Percentiles rank a stretch among this genome's conserved stretches.
These are phyloP conservation scores for Lactarius quietus DNA, from an alignment of 768 basidiomycete genomes.

Conservation along the genomic window DNA sequence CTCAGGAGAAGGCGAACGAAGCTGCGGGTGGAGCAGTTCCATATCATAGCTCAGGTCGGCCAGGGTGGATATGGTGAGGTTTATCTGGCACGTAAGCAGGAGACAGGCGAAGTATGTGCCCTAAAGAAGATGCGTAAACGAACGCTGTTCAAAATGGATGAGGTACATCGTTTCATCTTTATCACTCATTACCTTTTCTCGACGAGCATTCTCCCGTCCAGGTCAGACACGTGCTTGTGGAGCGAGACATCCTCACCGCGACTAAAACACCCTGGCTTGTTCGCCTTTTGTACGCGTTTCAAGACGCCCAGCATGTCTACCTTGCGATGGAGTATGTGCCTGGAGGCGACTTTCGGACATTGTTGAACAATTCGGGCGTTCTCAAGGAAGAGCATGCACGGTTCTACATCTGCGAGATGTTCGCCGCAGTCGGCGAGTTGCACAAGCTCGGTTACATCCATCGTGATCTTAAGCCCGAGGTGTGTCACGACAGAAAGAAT, in stretches of 20 bases:
- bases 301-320: conserved; percentile 87
- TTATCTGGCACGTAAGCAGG: conserved; percentile 90
- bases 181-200: neutral
- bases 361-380: conserved; percentile 96
- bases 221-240: conserved; percentile 97
- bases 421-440: conserved; percentile 86
- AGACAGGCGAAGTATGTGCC: conserved; percentile 95
- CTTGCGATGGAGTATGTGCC: conserved; percentile 99
- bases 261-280: conserved; percentile 99
- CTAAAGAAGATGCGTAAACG: conserved; percentile 97
- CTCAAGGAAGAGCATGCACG: conserved; percentile 95
- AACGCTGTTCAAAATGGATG: conserved; percentile 97
- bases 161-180: conserved; percentile 46
- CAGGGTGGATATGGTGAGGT: conserved; percentile 99
- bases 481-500: conserved; percentile 34
- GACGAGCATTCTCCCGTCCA: conserved; percentile 32
- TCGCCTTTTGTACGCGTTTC: conserved; percentile 91
- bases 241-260: conserved; percentile 95
- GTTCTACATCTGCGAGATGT: conserved; percentile 99
- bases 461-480: conserved; percentile 97
- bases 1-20: conserved; percentile 92
- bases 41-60: conserved; percentile 97
- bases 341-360: conserved; percentile 96
- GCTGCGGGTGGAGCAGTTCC: conserved; percentile 90
- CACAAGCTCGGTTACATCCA: conserved; percentile 99